Percentiles rank a stretch among this genome's conserved stretches.
phyloP scores from a whole-genome alignment of 305 asterid genomes.

The Fraxinus paxiana region DNA sequence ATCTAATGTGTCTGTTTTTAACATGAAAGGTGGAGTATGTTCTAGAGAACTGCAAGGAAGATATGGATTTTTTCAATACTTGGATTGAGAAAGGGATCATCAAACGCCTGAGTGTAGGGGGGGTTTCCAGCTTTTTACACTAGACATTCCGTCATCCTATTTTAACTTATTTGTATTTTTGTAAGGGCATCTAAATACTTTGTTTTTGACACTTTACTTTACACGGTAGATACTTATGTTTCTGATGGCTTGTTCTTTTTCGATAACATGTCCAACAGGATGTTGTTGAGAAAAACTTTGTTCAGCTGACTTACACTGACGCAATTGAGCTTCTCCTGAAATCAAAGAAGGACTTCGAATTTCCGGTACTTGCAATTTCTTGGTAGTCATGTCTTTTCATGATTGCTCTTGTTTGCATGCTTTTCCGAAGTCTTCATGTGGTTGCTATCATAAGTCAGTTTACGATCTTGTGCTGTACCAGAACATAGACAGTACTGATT shows the following conservation, averaged over 20 bases:
- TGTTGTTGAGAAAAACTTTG: constrained; percentile 74
- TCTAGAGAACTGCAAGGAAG: constrained; percentile 94
- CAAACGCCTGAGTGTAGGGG: constrained; percentile 58
- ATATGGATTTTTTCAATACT: constrained; percentile 89
- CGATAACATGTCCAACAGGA: constrained; percentile 50
- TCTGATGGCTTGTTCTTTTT: constrained; percentile 24
- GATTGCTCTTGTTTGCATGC: neutral
- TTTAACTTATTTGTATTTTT: neutral
- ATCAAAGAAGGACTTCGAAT: constrained; percentile 73
- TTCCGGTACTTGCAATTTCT: constrained; percentile 52
- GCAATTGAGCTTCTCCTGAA: constrained; percentile 69
- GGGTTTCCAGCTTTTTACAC: constrained; percentile 24
- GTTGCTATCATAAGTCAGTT: neutral
- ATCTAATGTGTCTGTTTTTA: constrained; percentile 24
- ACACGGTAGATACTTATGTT: constrained; percentile 5
- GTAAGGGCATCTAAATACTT: neutral
- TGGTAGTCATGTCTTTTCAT: neutral
- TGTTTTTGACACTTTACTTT: neutral
- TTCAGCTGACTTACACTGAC: constrained; percentile 85
- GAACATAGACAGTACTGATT: neutral
- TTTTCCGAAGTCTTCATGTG: neutral
- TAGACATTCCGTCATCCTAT: constrained; percentile 13
- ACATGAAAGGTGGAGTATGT: constrained; percentile 65
- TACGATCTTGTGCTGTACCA: neutral
- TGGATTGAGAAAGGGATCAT: constrained; percentile 97